Conservation (phyloP, 2,329 filamentous ascomycete species). For the Plectosphaerella plurivora region DNA sequence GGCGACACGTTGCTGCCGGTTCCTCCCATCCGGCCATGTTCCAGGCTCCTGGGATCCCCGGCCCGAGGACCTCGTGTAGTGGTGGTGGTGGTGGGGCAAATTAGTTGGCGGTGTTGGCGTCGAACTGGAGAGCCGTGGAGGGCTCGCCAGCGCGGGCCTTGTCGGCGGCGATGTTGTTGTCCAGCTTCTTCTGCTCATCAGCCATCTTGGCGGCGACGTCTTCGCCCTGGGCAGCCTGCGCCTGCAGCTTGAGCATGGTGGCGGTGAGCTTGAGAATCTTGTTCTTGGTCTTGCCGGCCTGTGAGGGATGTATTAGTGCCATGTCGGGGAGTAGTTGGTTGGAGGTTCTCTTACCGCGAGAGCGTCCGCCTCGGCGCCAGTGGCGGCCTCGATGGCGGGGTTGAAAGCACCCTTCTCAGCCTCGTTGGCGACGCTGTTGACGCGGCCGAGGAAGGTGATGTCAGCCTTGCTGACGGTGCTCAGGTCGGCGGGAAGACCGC, state of each 20-base stretch:
- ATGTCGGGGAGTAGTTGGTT: neutral
- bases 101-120: slow-evolving; percentile 6
- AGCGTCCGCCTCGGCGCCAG: slow-evolving; percentile 39
- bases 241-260: slow-evolving; percentile 43
- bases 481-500: slow-evolving; percentile 32
- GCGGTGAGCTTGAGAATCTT: slow-evolving; percentile 55
- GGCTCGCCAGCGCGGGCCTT: slow-evolving; percentile 39
- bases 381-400: slow-evolving; percentile 43
- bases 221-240: slow-evolving; percentile 45
- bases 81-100: no score
- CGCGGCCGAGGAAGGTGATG: slow-evolving; percentile 41
- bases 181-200: slow-evolving; percentile 44
- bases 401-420: slow-evolving; percentile 52
- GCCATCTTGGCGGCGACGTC: slow-evolving; percentile 39
- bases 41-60: no score
- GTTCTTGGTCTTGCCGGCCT: slow-evolving; percentile 56
- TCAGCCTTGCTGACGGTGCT: slow-evolving; percentile 40
- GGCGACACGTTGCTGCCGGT: no score
- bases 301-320: neutral
- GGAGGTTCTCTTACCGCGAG: slow-evolving; percentile 31
- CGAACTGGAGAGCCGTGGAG: slow-evolving; percentile 25
- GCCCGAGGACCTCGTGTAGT: no score
- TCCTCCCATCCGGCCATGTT: no score
- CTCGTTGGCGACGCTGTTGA: slow-evolving; percentile 48
- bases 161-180: slow-evolving; percentile 48